Conservation (phyloP, 768 basidiomycete species). For the Calocera cornea region DNA sequence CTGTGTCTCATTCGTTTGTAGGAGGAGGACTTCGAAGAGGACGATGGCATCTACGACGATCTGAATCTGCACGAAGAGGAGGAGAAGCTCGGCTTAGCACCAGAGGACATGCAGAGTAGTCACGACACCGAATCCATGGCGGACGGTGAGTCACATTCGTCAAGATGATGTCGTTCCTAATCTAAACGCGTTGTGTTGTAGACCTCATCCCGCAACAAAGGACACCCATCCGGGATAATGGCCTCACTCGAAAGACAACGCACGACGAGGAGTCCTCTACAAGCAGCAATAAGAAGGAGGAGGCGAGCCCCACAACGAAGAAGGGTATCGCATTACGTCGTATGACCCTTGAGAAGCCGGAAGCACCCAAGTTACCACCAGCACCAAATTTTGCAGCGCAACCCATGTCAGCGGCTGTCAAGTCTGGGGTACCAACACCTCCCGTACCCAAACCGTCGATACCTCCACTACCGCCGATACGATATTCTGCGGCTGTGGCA, state of each 20-base stretch:
- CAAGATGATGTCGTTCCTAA: neutral
- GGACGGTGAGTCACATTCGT: conserved; percentile 23
- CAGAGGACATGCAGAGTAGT: conserved; percentile 54
- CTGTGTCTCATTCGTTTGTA: conserved; percentile 23
- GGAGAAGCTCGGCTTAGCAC: conserved; percentile 67
- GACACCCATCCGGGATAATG: conserved; percentile 46
- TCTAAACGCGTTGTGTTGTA: no score
- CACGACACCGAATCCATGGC: conserved; percentile 52
- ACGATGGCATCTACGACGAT: conserved; percentile 95
- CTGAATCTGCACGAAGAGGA: conserved; percentile 95
- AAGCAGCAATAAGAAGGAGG: conserved; percentile 33
- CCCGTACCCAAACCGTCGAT: conserved; percentile 32
- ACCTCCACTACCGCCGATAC: conserved; percentile 58
- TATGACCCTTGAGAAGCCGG: conserved; percentile 29
- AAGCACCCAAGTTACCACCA: conserved; percentile 35
- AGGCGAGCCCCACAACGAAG: conserved; percentile 63
- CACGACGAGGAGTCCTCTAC: conserved; percentile 66
- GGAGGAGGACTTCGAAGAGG: conserved; percentile 97
- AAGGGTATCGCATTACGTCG: conserved; percentile 64
- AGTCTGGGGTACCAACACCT: conserved; percentile 48
- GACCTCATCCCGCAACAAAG: conserved; percentile 47
- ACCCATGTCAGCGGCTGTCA: conserved; percentile 62
- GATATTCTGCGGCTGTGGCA: conserved; percentile 87
- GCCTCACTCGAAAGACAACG: conserved; percentile 12
- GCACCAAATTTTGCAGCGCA: conserved; percentile 71